Base-by-base conservation (phyloP, 139 green algal genomes). In the Eudorina sp. region DNA sequence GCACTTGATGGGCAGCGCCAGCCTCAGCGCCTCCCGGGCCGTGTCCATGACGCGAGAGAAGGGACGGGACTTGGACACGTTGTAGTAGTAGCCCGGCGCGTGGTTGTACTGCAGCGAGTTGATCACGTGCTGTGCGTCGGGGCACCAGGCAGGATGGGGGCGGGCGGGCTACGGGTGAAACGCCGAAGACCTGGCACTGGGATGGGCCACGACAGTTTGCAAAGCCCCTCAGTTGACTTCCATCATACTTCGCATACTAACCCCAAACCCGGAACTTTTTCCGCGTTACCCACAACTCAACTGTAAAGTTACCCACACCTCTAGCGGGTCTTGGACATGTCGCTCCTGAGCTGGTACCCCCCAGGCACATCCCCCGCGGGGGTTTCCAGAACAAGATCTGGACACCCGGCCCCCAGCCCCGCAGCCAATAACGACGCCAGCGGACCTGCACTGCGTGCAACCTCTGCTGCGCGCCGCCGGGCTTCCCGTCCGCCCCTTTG, bases 21-120 rank as follows among this genome's bases (percentile, higher is more conserved):
- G 6, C 8, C 45, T 29, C 73, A 62, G 46, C 78, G 55, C 36
- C 53, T 70, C 78, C 58, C 53, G 38, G 27, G 78, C 53, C 11
- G 78, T 85, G 25, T 58, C 60, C 53, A 74, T 85, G 53, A 74
- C 53, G 13, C 78, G 78, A 25, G 38, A 75, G 60, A 53, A 53
- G 53, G 38, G 90, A 14, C 94, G 89, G 21, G 90, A 77, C 90
- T 96, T 95, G 80, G 51, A 53, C 34, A 94, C 88, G 68, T 95
- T 92, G 85, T 94, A 95, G 77, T 93, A 90, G 86, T 94, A 94
- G 38, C 82, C 83, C 23, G 72, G 46, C 11, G 70, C 88, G 81
- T 96, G 92, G 88, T 95, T 96, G 90, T 96, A 96, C 66, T 94
- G 77, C n/a, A 95, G 60, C 68, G 45, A 58, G 41, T 75, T 90